Evolutionary conservation across 2,329 filamentous ascomycete species (phyloP).

Genomic region (Xylaria sp.): DNA sequence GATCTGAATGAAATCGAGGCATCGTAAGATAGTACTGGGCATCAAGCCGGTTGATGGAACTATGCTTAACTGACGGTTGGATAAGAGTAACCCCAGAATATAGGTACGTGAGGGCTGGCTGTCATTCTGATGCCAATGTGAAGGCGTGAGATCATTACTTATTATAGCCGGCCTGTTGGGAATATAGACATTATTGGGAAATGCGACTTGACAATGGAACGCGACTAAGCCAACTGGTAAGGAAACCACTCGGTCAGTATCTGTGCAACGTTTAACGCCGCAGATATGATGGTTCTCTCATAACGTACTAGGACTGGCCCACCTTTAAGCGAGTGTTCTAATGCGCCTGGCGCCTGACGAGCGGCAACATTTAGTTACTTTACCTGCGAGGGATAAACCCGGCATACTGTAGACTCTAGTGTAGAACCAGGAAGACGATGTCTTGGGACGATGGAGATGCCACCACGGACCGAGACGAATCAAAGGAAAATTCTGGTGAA

Average conservation of each 20-base stretch:
- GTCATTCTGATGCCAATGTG: background rate
- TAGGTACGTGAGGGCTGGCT: background rate
- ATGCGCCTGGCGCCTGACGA: constrained; percentile 9
- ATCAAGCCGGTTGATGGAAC: no score
- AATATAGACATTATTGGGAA: background rate
- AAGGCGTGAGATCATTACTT: background rate
- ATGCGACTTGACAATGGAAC: background rate
- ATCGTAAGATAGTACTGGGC: background rate
- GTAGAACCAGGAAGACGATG: constrained; percentile 14
- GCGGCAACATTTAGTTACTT: background rate
- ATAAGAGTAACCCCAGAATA: no score
- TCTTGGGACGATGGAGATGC: constrained; percentile 29
- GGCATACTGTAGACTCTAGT: background rate
- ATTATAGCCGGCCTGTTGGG: background rate
- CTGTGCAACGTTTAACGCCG: constrained; percentile 13
- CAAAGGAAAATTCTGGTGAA: constrained; percentile 36
- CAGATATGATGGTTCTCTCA: background rate
- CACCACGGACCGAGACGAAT: constrained; percentile 22
- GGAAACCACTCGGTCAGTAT: constrained; percentile 1
- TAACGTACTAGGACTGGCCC: background rate
- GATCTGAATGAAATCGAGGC: background rate
- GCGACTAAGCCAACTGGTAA: background rate
- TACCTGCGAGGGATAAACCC: constrained; percentile 21
- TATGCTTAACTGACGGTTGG: no score
- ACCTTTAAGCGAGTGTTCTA: constrained; percentile 24